A percentile compares a stretch with the other conserved stretches of the same genome.
phyloP scores from a whole-genome alignment of 2,329 filamentous ascomycete genomes.

The Sphaerulina musiva region DNA sequence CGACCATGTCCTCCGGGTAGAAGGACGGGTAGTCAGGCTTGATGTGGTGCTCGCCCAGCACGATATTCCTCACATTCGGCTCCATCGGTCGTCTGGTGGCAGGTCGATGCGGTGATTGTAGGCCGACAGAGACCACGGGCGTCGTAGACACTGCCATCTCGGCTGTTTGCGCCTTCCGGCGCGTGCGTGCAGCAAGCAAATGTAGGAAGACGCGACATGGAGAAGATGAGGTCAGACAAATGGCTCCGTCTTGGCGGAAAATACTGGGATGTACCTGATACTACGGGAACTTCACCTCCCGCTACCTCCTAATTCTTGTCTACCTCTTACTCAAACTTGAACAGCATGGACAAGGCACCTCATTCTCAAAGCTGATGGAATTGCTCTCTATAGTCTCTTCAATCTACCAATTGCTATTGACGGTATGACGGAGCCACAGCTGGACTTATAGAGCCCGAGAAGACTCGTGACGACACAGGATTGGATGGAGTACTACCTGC shows the following conservation, averaged over 20 bases:
- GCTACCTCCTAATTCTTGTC: too few species aligned
- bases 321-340: too few species aligned
- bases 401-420: too few species aligned
- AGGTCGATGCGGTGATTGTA: conserved; percentile 20
- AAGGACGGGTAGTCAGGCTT: conserved; percentile 90
- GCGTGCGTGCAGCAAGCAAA: conserved; percentile 6
- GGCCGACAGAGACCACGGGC: conserved; percentile 2
- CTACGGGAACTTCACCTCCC: too few species aligned
- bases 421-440: too few species aligned
- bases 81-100: conserved; percentile 37
- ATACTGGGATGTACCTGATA: not conserved
- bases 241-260: not conserved
- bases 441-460: too few species aligned
- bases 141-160: conserved; percentile 6
- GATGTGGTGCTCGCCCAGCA: conserved; percentile 77
- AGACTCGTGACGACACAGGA: too few species aligned
- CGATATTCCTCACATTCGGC: conserved; percentile 79
- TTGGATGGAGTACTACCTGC: too few species aligned
- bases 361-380: too few species aligned
- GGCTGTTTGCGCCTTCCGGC: not conserved
- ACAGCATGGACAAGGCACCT: too few species aligned
- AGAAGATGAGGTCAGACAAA: not conserved
- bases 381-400: too few species aligned
- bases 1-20: conserved; percentile 62
- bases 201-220: conserved; percentile 1